Percentiles rank a stretch among this genome's conserved stretches.
Conservation (phyloP, 2,329 filamentous ascomycete species). For the Fusarium luffae region DNA sequence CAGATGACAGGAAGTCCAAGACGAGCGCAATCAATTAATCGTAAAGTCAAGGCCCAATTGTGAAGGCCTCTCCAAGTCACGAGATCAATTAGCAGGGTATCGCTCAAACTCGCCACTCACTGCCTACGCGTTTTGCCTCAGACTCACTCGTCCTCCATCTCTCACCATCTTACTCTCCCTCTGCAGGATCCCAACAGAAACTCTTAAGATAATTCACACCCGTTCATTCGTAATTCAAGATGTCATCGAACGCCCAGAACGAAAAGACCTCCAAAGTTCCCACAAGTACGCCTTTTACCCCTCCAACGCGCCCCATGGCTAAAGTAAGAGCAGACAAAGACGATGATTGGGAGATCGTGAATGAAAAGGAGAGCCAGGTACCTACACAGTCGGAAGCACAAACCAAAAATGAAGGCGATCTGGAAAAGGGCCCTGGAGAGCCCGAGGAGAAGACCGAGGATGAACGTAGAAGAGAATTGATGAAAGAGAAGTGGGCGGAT, state of each 20-base stretch:
- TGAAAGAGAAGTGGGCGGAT: not conserved
- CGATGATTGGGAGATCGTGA: slow-evolving; percentile 23
- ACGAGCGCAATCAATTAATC: not conserved
- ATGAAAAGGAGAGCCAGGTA: not conserved
- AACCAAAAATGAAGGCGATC: fast-evolving
- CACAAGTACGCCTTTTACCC: not conserved
- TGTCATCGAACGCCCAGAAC: not conserved
- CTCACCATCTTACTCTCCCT: not conserved
- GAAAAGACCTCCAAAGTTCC: not conserved
- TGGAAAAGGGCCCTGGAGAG: fast-evolving
- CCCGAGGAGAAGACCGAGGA: not conserved
- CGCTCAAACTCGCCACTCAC: not conserved
- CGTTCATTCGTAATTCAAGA: not conserved
- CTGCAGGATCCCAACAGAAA: too few relatives aligned
- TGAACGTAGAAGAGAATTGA: not conserved
- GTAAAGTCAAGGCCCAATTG: not conserved
- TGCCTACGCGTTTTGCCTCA: not conserved
- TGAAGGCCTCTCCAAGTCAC: not conserved
- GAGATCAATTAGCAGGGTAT: not conserved
- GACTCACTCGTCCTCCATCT: not conserved
- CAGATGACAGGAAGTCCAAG: not conserved
- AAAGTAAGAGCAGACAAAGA: not conserved
- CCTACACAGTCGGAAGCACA: too few relatives aligned
- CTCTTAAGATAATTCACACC: fast-evolving
- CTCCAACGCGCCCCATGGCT: not conserved